phyloP scores from a whole-genome alignment of 2,329 filamentous ascomycete species.

The Cryphonectria naterciae region DNA sequence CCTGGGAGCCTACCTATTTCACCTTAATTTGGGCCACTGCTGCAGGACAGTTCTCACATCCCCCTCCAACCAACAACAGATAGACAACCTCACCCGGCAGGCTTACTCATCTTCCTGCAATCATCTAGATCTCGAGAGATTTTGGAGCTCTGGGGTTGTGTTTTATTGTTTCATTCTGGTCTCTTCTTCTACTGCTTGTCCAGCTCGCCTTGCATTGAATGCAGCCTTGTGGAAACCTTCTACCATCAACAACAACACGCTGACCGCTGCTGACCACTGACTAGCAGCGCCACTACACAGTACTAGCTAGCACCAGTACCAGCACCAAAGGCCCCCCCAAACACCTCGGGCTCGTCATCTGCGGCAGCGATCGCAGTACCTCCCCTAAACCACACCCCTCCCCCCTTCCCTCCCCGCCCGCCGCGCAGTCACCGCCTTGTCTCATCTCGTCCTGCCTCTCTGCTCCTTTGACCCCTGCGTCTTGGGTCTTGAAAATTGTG shows the following conservation, averaged over 20 bases:
- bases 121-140: not conserved
- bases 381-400: not conserved
- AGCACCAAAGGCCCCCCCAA: not conserved
- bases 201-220: not conserved
- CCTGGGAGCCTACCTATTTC: not conserved
- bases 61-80: not conserved
- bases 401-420: not conserved
- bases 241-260: not conserved
- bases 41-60: not conserved
- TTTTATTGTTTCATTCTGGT: not conserved
- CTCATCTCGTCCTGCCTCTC: conserved; percentile 3
- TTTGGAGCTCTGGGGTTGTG: not conserved
- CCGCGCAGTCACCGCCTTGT: not conserved
- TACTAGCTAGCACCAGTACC: not conserved
- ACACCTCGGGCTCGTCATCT: not conserved
- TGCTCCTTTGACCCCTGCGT: not conserved
- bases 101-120: not conserved
- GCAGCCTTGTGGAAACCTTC: not conserved
- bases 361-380: not conserved
- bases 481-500: conserved; percentile 7
- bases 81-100: not conserved
- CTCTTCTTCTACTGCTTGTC: not conserved
- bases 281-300: not conserved
- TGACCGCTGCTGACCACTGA: not conserved
- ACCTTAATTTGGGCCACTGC: not conserved